These are phyloP conservation scores for Globisporangium radiosum DNA, from an alignment of 352 stramenopile genomes.

Conservation along the genomic window DNA sequence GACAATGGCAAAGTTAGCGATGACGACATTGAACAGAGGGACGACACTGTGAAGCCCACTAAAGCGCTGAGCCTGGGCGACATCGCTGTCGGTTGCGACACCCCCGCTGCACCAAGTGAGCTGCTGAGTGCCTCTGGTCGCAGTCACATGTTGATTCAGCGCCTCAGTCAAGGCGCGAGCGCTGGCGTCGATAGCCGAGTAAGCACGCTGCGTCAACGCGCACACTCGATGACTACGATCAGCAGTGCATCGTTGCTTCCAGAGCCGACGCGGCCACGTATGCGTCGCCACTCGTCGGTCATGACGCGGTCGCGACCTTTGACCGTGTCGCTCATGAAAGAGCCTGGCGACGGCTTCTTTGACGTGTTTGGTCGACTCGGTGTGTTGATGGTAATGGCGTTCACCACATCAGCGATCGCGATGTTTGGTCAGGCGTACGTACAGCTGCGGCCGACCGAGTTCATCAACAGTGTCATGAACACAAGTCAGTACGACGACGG, in stretches of 20 bases:
- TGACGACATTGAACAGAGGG: background rate
- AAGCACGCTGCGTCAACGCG: background rate
- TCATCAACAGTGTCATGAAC: slow-evolving; percentile 15
- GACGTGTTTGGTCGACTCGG: slow-evolving; percentile 12
- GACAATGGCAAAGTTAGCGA: background rate
- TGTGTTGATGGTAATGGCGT: slow-evolving; percentile 12
- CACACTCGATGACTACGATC: background rate
- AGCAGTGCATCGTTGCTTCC: background rate
- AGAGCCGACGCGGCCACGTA: background rate
- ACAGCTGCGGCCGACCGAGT: slow-evolving; percentile 5
- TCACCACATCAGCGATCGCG: slow-evolving; percentile 6
- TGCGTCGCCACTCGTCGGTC: slow-evolving; percentile 7
- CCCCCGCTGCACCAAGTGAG: background rate
- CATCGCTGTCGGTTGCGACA: background rate
- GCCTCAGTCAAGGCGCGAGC: background rate
- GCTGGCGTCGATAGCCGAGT: background rate
- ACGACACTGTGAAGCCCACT: background rate
- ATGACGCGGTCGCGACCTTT: background rate
- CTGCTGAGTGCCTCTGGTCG: background rate
- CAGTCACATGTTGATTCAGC: background rate
- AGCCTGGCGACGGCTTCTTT: slow-evolving; percentile 6
- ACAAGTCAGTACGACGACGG: slow-evolving; percentile 13
- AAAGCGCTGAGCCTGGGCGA: background rate
- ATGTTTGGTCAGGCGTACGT: slow-evolving; percentile 13
- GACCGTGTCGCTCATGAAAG: background rate